Base-by-base conservation (phyloP, 495 filamentous ascomycete genomes). In the Astrocystis sublimbata region DNA sequence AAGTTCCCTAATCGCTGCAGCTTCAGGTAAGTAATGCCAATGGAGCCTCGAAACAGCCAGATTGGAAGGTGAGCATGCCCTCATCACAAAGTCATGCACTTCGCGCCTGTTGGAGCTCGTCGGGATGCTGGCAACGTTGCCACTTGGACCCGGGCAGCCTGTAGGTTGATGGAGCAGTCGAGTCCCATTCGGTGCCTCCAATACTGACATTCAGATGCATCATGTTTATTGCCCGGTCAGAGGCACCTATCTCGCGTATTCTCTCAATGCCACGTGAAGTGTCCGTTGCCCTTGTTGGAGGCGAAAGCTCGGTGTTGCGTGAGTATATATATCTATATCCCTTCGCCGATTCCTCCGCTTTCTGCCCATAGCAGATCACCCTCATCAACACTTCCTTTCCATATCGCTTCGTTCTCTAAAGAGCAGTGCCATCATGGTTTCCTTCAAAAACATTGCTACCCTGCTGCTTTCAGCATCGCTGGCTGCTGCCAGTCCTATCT, bases 51-150 rank as follows among this genome's bases (percentile, higher is more conserved):
- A 41, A 46, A 53, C 36, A 40, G 38, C 57, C 58, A 60, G 42
- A 60, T 46, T 60, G 28, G 43, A 54, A 35, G 30, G 51, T 38
- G 58, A 60, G 43, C 17, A n/a, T 43, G 45, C 47, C 59, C 57
- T 47, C 33, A 10, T 61, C 38, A 53, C 36, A 28, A 28, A 31
- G 8, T 40, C 23, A 36, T 26, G 10, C 28, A 40, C 17, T 17
- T 42, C 58, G 47, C 28, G 31, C 17, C 36, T 10, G 49, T 50
- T 42, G 52, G 49, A 35, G 17, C n/a, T 35, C 28, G 30, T 17
- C 33, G 51, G 33, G 59, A 66, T 41, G 28, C 56, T 68, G 43
- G 70, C 68, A 72, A 72, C 70, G 70, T 72, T 72, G 70, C 70
- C 60, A 64, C 64, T 52, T 65, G 60, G 60, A 30, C 60, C 51